phyloP scores from a whole-genome alignment of 2,329 filamentous ascomycete species.

The Pestalotiopsis sp. region DNA sequence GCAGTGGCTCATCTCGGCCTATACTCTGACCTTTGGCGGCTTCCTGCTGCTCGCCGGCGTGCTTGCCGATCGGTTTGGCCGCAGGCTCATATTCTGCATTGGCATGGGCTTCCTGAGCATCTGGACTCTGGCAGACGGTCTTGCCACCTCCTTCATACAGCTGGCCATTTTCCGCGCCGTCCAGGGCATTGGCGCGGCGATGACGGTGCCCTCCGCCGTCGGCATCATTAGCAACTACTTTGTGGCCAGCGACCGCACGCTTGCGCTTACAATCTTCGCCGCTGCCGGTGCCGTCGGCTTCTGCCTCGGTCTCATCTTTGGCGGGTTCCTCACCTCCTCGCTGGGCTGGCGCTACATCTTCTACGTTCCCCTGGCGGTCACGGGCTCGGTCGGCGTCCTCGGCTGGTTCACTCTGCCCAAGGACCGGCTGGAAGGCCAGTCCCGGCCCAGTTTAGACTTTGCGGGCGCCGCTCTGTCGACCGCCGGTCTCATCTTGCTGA shows the following conservation, averaged over 20 bases:
- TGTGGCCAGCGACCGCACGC: conserved; percentile 37
- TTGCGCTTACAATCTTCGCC: conserved; percentile 40
- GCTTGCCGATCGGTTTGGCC: conserved; percentile 49
- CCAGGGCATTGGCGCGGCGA: conserved; percentile 62
- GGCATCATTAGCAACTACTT: conserved; percentile 53
- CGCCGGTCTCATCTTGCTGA: conserved; percentile 42
- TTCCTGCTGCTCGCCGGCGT: conserved; percentile 55
- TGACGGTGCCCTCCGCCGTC: conserved; percentile 60
- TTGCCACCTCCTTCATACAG: conserved; percentile 55
- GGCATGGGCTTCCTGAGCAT: conserved; percentile 52
- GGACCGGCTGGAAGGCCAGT: conserved; percentile 34
- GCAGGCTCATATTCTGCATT: conserved; percentile 46
- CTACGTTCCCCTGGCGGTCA: conserved; percentile 36
- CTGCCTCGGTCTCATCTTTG: conserved; percentile 40
- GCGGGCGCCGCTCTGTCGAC: conserved; percentile 43
- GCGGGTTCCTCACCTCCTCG: conserved; percentile 39
- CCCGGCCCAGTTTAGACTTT: conserved; percentile 41
- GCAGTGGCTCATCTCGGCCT: conserved; percentile 9
- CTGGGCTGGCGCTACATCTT: conserved; percentile 42
- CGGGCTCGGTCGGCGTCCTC: conserved; percentile 23
- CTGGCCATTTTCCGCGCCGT: conserved; percentile 61
- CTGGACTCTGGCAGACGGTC: conserved; percentile 56
- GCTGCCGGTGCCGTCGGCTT: conserved; percentile 41
- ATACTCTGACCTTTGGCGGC: conserved; percentile 23
- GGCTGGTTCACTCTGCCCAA: conserved; percentile 39